These are phyloP conservation scores for Chionographis japonica DNA, from an alignment of 106 monocot genomes.

Conservation along the genomic window DNA sequence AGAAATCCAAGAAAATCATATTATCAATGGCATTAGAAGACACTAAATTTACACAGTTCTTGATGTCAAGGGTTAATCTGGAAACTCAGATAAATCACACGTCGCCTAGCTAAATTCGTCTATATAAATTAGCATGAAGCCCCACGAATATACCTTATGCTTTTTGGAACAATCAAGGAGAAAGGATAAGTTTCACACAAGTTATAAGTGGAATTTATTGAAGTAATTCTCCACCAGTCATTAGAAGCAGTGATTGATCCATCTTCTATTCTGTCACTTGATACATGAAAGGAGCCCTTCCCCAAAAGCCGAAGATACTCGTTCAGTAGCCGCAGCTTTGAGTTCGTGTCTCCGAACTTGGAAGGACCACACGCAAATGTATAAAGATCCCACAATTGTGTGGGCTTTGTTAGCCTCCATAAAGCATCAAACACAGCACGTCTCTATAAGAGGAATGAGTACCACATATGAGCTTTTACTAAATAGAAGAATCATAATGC, in stretches of 20 bases:
- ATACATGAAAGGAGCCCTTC: conserved; percentile 22
- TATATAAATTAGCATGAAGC: neutral
- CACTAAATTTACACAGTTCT: too few relatives aligned
- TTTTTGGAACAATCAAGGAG: conserved; percentile 70
- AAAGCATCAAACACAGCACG: conserved; percentile 69
- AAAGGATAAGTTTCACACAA: conserved; percentile 90
- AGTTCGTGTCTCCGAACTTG: conserved; percentile 49
- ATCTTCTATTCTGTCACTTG: conserved; percentile 23
- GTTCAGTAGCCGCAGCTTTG: conserved; percentile 59
- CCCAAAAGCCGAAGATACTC: conserved; percentile 85
- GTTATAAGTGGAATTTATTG: conserved; percentile 54
- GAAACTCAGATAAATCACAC: too few relatives aligned
- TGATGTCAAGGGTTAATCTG: too few relatives aligned
- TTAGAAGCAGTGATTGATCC: conserved; percentile 46
- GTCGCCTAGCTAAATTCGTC: too few relatives aligned
- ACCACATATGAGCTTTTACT: neutral
- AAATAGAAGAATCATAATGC: neutral
- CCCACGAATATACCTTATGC: conserved; percentile 52
- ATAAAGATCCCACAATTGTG: conserved; percentile 71
- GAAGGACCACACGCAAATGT: conserved; percentile 74
- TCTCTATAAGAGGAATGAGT: conserved; percentile 41
- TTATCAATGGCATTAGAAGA: conserved; percentile 1
- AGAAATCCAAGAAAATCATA: conserved; percentile 6
- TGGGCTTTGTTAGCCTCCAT: conserved; percentile 59
- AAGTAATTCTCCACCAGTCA: conserved; percentile 70